phyloP scores from a whole-genome alignment of 306 rosid species.

The Pueraria montana region DNA sequence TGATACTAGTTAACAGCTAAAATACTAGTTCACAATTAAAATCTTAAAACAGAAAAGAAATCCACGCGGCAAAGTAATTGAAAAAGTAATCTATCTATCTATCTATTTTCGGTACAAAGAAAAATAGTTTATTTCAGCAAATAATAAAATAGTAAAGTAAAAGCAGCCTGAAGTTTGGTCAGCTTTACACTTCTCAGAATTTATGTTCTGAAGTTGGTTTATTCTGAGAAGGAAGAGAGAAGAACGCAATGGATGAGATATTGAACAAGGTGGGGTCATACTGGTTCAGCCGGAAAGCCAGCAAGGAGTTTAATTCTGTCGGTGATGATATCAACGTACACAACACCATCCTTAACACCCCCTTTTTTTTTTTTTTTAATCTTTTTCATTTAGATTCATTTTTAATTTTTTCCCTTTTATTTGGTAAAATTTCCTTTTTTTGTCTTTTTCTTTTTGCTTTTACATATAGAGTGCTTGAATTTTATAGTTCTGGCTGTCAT shows the following conservation, averaged over 20 bases:
- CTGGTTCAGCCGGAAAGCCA: constrained; percentile 85
- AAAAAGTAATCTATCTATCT: not conserved
- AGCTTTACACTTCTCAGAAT: not conserved
- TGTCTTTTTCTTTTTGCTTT: not conserved
- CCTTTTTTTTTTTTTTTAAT: not conserved
- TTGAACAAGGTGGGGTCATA: constrained; percentile 90
- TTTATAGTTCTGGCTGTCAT: not conserved
- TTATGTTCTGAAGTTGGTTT: not conserved
- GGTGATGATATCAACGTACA: constrained; percentile 82
- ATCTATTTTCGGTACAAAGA: not conserved
- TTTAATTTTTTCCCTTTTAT: not conserved
- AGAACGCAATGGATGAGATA: constrained; percentile 75
- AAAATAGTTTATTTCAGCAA: not conserved
- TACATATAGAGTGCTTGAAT: constrained; percentile 6
- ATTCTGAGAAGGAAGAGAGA: not conserved
- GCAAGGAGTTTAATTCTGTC: constrained; percentile 75
- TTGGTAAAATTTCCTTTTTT: not conserved
- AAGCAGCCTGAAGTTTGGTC: not conserved
- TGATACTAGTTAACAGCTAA: too few species aligned
- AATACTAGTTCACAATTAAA: too few species aligned
- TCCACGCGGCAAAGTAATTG: not conserved
- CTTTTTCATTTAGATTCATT: not conserved
- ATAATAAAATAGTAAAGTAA: not conserved
- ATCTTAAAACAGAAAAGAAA: not conserved
- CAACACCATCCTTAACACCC: constrained; percentile 25